Base-by-base conservation (phyloP, 495 filamentous ascomycete genomes). In the Hypomontagnella monticulosa region DNA sequence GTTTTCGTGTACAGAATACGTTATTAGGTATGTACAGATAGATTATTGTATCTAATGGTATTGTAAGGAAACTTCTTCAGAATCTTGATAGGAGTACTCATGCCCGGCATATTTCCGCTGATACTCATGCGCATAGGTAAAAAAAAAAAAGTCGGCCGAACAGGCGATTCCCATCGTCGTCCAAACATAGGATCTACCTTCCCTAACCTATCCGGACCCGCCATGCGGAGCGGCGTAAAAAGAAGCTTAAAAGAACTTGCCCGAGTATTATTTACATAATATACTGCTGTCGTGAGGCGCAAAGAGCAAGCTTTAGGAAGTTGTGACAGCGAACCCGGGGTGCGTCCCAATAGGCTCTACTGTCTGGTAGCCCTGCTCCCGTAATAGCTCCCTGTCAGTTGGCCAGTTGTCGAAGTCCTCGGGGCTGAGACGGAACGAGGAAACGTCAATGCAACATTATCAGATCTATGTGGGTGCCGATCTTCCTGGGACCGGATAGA, bases 101-200 rank as follows among this genome's bases (percentile, higher is more conserved):
- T 6, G 3, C 3, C 23, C 23, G 23, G 23, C 6, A 27, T 27
- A 27, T 27, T 27, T 27, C 23, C 23, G 23, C 23, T 27, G 23
- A 2, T 27, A 6, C 23, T 27, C 23, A 27, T 27, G 23, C 23
- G 23, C 23, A 6, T 27, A 27, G 23, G 23, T 27, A 27, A 6
- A 3, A 27, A 3, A 27, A 27, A 6, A 3, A 27, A 3, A 27
- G 6, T 27, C 23, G 23, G 6, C 23, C 23, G 23, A 52, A 57
- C 53, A 43, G 52, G 57, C 46, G 23, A 10, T 19, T n/a, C 40
- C 20, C 47, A 50, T 42, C 56, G 14, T 56, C 50, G 30, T 60
- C 56, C 34, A 61, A 66, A 60, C 63, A 56, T 56, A 50, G 41
- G 63, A 66, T 66, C 63, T 60, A 37, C 63, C 15, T 60, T 59